A percentile compares a stretch with the other conserved stretches of the same genome.
Conservation (phyloP, 306 rosid species). For the Rosa lucieae region DNA sequence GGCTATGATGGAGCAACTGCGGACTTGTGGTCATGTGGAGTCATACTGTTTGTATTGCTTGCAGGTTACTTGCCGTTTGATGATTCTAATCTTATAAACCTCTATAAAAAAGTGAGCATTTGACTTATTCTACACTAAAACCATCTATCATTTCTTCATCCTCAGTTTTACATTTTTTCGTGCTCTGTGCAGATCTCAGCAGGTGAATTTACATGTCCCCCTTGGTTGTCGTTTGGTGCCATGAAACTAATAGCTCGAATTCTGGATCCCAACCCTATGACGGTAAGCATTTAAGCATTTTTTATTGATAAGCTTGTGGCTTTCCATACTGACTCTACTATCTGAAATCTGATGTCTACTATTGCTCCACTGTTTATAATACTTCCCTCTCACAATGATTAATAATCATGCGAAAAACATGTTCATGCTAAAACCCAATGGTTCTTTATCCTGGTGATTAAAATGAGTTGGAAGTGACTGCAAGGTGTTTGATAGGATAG, state of each 20-base stretch:
- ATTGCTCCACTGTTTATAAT: not conserved
- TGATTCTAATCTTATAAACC: conserved; percentile 80
- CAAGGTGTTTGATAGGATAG: not conserved
- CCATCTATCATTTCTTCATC: conserved; percentile 15
- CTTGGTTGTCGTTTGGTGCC: conserved; percentile 92
- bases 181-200: conserved; percentile 74
- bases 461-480: not conserved
- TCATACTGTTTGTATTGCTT: conserved; percentile 93
- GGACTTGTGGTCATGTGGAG: conserved; percentile 99
- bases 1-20: conserved; percentile 98
- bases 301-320: not conserved
- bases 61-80: conserved; percentile 99
- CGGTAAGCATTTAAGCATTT: conserved; percentile 50
- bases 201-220: conserved; percentile 89
- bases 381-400: not conserved
- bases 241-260: conserved; percentile 85
- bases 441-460: not conserved
- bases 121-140: conserved; percentile 18
- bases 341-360: conserved; percentile 3
- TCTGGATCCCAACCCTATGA: conserved; percentile 90
- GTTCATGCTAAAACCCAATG: not conserved
- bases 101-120: conserved; percentile 80
- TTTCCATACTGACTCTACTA: not conserved
- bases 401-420: not conserved
- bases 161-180: conserved; percentile 30